phyloP scores from a whole-genome alignment of 495 filamentous ascomycete species.

The Aspergillus steynii region DNA sequence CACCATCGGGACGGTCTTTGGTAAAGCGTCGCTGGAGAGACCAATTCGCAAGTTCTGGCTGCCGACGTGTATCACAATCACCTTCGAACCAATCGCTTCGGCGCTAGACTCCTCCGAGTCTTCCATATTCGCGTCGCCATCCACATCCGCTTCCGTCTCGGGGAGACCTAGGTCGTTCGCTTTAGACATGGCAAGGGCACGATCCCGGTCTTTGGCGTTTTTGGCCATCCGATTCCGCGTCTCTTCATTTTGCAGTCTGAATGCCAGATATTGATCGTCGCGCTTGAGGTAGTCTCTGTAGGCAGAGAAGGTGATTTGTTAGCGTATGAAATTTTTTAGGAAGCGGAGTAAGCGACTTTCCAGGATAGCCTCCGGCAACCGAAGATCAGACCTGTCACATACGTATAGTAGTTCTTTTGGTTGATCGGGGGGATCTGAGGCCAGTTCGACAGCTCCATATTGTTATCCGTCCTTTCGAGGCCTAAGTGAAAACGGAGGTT shows the following conservation, averaged over 20 bases:
- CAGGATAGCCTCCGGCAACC: not conserved
- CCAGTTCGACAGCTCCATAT: conserved; percentile 93
- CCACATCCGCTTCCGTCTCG: conserved; percentile 54
- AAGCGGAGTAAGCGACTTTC: not conserved
- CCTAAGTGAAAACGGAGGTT: conserved; percentile 48
- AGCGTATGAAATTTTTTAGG: conserved; percentile 7
- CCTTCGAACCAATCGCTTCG: conserved; percentile 76
- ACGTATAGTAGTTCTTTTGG: conserved; percentile 99
- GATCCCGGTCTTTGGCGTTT: conserved; percentile 81
- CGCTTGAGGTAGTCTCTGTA: conserved; percentile 93
- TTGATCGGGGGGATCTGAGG: conserved; percentile 90
- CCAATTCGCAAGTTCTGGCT: conserved; percentile 95
- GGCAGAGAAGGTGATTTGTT: not conserved
- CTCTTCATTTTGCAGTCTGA: conserved; percentile 83
- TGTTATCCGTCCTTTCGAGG: conserved; percentile 94
- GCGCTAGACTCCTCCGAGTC: conserved; percentile 59
- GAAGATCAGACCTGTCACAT: conserved; percentile 33
- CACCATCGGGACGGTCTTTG: conserved; percentile 90
- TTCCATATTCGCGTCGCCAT: conserved; percentile 64
- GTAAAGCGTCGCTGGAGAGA: conserved; percentile 88
- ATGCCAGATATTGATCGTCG: conserved; percentile 91
- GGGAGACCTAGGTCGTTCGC: conserved; percentile 41
- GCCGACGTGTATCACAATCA: conserved; percentile 96
- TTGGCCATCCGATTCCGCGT: conserved; percentile 74
- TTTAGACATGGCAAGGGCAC: conserved; percentile 72